A percentile compares a stretch with the other conserved stretches of the same genome.
These are phyloP conservation scores for Arctium minus DNA, from an alignment of 129 eudicot genomes.

Conservation along the genomic window DNA sequence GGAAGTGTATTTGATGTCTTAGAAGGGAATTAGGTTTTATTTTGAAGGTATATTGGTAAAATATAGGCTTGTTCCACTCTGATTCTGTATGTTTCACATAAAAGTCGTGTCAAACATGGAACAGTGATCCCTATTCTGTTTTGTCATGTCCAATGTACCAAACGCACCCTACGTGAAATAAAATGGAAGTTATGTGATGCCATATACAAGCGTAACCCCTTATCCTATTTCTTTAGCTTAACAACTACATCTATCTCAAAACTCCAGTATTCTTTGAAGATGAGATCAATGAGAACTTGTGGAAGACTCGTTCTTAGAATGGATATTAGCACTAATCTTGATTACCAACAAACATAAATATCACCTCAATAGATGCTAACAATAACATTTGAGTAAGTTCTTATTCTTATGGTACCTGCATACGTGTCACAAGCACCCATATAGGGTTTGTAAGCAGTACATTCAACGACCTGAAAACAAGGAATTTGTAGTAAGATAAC, in stretches of 20 bases:
- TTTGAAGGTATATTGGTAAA: no score
- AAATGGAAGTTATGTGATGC: background rate
- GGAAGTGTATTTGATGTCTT: no score
- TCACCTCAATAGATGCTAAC: background rate
- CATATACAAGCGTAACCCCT: background rate
- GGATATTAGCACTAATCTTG: background rate
- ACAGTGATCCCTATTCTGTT: no score
- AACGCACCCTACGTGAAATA: background rate
- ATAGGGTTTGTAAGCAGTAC: conserved; percentile 89
- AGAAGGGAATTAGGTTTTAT: no score
- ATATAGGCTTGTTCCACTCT: no score
- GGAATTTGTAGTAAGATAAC: conserved; percentile 9
- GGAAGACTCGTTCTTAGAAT: background rate
- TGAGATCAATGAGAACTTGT: background rate
- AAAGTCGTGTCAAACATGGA: no score
- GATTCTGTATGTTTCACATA: no score
- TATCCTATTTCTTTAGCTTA: background rate
- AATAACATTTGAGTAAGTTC: background rate
- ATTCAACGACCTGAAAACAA: conserved; percentile 70
- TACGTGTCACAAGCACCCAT: conserved; percentile 98
- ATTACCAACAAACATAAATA: background rate
- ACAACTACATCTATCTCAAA: background rate
- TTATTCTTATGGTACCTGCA: conserved; percentile 61
- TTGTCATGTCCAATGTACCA: no score
- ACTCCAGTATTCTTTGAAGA: background rate